These are phyloP conservation scores for Aspergillus jensenii DNA, from an alignment of 2,329 filamentous ascomycete genomes.

Conservation along the genomic window DNA sequence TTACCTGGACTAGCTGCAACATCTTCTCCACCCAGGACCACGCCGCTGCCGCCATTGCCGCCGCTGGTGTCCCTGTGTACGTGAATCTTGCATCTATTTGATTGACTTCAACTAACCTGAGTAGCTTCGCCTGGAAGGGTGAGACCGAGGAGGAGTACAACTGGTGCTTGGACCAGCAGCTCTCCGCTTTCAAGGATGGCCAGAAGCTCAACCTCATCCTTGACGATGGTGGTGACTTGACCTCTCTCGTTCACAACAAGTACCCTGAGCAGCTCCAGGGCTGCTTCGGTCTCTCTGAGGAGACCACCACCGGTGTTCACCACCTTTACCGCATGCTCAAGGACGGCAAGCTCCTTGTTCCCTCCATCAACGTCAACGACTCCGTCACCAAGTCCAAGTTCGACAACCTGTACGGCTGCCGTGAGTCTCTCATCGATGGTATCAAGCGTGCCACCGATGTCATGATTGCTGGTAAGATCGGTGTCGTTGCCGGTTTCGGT, in stretches of 20 bases:
- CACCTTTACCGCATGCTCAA: slow-evolving; percentile 99
- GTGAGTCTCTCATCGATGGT: slow-evolving; percentile 96
- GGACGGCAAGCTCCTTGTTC: slow-evolving; percentile 82
- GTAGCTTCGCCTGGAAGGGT: slow-evolving; percentile 71
- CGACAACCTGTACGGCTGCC: slow-evolving; percentile 99
- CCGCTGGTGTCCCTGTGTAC: slow-evolving; percentile 81
- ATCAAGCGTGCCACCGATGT: slow-evolving; percentile 99
- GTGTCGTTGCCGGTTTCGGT: slow-evolving; percentile 96
- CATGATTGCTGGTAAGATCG: slow-evolving; percentile 99
- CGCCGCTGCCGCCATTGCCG: slow-evolving; percentile 95
- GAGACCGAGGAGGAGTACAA: slow-evolving; percentile 99
- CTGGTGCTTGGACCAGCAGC: slow-evolving; percentile 99
- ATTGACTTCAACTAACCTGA: neutral
- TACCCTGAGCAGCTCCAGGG: slow-evolving; percentile 97
- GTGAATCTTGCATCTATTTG: slow-evolving; percentile 19
- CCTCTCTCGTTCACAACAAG: slow-evolving; percentile 93
- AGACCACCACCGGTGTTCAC: slow-evolving; percentile 99
- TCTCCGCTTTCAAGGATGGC: slow-evolving; percentile 92
- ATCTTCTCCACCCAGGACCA: slow-evolving; percentile 99
- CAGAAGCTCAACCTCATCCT: slow-evolving; percentile 98
- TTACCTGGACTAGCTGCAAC: slow-evolving; percentile 99
- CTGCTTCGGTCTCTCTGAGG: slow-evolving; percentile 98
- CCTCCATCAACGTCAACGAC: slow-evolving; percentile 99
- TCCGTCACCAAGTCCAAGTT: slow-evolving; percentile 99
- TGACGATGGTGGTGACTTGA: slow-evolving; percentile 97